Evolutionary conservation across 108 stramenopile species (phyloP).

Genomic region (Nannochloropsis granulata): DNA sequence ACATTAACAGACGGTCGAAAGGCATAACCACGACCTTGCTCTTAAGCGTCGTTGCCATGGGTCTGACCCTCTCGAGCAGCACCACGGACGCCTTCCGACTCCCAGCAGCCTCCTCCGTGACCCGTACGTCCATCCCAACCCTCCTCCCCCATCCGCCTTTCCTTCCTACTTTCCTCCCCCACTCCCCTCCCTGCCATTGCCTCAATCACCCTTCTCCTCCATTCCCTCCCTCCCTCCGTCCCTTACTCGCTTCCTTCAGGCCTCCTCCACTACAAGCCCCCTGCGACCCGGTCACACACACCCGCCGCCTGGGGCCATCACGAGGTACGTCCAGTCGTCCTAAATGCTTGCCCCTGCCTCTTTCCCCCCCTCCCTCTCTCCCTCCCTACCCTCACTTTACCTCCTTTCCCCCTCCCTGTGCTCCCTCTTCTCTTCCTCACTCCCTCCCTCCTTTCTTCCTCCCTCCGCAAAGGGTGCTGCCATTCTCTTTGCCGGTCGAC

Average conservation of each 20-base stretch:
- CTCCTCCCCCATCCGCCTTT: not conserved
- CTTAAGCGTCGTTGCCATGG: not conserved
- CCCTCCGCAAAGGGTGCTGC: not conserved
- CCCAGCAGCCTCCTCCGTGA: not conserved
- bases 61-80: not conserved
- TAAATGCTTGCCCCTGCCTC: too few species aligned
- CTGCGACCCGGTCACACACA: not conserved
- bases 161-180: not conserved
- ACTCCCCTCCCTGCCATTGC: not conserved
- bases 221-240: not conserved
- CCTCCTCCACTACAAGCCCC: not conserved
- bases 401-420: not conserved
- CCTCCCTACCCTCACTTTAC: not conserved
- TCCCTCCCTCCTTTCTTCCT: not conserved
- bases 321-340: not conserved
- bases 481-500: not conserved
- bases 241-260: not conserved
- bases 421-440: not conserved
- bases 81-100: not conserved
- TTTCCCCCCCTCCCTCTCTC: not conserved
- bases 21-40: not conserved
- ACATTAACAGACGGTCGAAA: too few species aligned
- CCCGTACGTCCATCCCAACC: not conserved
- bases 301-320: not conserved
- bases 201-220: not conserved